Conservation (phyloP, 2,329 filamentous ascomycete genomes). For the Penicillium palitans region DNA sequence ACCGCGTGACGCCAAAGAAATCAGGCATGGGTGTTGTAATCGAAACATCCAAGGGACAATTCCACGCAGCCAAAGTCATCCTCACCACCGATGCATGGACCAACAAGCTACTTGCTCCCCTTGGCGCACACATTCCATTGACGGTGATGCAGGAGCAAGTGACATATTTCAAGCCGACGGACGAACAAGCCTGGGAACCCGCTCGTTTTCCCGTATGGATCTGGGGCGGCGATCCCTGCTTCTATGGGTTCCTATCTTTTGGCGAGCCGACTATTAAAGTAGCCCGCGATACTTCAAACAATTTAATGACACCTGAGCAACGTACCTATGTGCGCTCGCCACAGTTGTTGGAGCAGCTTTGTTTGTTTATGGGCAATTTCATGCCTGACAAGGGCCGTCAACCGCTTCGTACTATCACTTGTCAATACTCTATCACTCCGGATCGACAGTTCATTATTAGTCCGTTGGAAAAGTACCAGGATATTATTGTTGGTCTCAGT, state of each 20-base stretch:
- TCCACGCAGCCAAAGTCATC: too few relatives aligned
- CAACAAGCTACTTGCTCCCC: slow-evolving; percentile 27
- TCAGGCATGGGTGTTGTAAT: too few relatives aligned
- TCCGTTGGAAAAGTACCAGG: slow-evolving; percentile 23
- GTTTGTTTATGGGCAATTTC: slow-evolving; percentile 20
- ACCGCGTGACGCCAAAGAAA: too few relatives aligned
- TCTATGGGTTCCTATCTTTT: slow-evolving; percentile 30
- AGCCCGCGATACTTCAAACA: background rate
- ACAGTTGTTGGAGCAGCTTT: slow-evolving; percentile 23
- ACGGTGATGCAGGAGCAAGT: slow-evolving; percentile 31
- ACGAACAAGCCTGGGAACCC: slow-evolving; percentile 16
- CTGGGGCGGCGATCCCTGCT: slow-evolving; percentile 22
- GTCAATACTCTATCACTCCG: slow-evolving; percentile 32
- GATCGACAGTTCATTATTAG: slow-evolving; percentile 32
- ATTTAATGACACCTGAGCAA: slow-evolving; percentile 30
- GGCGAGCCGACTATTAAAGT: slow-evolving; percentile 25
- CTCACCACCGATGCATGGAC: too few relatives aligned
- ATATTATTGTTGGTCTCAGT: slow-evolving; percentile 24
- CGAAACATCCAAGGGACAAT: too few relatives aligned
- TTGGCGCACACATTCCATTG: slow-evolving; percentile 25
- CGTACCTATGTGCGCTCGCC: slow-evolving; percentile 32
- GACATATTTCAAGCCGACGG: slow-evolving; percentile 30
- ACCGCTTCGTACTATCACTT: slow-evolving; percentile 30
- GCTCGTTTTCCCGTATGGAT: slow-evolving; percentile 31
- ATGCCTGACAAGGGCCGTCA: slow-evolving; percentile 26